Base-by-base conservation (phyloP, 805 yeast genomes). In the Ogataea haglerorum region DNA sequence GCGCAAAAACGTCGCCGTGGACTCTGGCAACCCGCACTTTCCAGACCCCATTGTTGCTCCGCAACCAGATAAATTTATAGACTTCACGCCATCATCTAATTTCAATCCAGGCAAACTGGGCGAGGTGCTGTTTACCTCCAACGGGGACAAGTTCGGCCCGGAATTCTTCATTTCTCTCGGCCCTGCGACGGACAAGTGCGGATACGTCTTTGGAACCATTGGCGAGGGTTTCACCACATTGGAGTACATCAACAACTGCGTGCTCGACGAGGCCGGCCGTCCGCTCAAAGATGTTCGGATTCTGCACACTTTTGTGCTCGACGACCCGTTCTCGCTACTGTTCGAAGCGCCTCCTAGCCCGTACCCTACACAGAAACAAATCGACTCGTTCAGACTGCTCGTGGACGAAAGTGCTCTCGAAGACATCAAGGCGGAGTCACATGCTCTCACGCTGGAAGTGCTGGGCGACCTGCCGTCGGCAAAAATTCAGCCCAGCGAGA, bases 401-500 rank as follows among this genome's bases (percentile, higher is more conserved):
- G 47, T 59, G 10, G 56, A 49, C 13, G 57, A 47, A 10, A 53
- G 30, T 8, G 41, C 49, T 5, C n/a, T 45, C 10, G 39, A 42
- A 48, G 45, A 45, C 14, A 43, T 60, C 16, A 68, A 62, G 25
- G 69, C 80, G 1, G 61, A 68, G 4, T 64, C 80, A 2, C 77
- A 77, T 41, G 84, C 85, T 2, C 55, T 82, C 24, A 73, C 86
- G 0, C 60, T 82, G 34, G 86, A 82, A 50, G 61, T 81, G 45
- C 64, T 82, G 31, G 85, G 85, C 0, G 87, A 82, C 49, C 47
- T 82, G 6, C 81, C 83, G 1, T 65, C 68, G 26, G 78, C 82
- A 2, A 72, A 72, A 15, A 73, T 71, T 17, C 70, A 71, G 46
- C 88, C 89, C 0, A 69, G 78, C 38, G 87, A 82, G 40, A 70